Conservation (phyloP, 169 alveolate genomes). For the Pseudocohnilembus persalinus region DNA sequence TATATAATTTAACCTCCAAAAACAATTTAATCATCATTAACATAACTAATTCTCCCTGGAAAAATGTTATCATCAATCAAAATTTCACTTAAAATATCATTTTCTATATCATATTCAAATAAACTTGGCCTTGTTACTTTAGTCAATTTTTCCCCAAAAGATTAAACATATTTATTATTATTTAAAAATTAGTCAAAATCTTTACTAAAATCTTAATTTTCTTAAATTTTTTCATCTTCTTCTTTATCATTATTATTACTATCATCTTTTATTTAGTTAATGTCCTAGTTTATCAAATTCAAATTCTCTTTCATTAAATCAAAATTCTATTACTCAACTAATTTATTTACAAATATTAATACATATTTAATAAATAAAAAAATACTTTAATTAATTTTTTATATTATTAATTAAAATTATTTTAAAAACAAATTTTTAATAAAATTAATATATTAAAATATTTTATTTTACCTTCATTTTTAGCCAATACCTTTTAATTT, state of each 20-base stretch:
- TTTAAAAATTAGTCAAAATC: constrained; percentile 24
- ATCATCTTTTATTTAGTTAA: constrained; percentile 22
- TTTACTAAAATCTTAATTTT: too few relatives aligned
- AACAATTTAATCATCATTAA: constrained; percentile 27
- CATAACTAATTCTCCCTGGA: constrained; percentile 15
- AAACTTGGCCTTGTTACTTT: constrained; percentile 3
- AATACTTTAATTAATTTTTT: too few relatives aligned
- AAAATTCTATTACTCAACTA: neutral
- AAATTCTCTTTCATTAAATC: neutral
- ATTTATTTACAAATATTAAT: too few relatives aligned
- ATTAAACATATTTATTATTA: constrained; percentile 27
- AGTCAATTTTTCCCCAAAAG: constrained; percentile 34
- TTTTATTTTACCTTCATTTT: too few relatives aligned
- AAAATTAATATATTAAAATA: too few relatives aligned
- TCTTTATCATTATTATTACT: too few relatives aligned
- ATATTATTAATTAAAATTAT: too few relatives aligned
- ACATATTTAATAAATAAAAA: too few relatives aligned
- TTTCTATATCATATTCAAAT: constrained; percentile 19
- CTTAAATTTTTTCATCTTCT: too few relatives aligned
- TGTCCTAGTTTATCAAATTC: neutral
- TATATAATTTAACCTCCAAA: constrained; percentile 27
- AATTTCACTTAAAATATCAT: constrained; percentile 8
- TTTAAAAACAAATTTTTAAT: too few relatives aligned
- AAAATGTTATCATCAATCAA: constrained; percentile 13
- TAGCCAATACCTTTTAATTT: too few relatives aligned